Evolutionary conservation across 2,329 filamentous ascomycete genomes (phyloP).

Genomic region (Fusarium continuum): DNA sequence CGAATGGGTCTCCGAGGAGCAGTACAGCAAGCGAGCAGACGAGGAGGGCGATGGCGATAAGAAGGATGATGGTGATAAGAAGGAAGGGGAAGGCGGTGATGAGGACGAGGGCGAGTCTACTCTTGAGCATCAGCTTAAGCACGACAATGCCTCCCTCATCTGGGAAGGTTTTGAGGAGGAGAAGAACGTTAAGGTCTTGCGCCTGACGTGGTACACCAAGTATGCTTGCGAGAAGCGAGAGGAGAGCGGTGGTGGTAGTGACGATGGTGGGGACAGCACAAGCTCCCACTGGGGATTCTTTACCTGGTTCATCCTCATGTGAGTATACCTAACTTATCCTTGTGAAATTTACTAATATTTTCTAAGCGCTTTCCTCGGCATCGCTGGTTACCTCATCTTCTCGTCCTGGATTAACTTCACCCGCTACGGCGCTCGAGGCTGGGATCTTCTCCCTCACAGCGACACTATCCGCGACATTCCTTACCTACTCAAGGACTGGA

Average conservation of each 20-base stretch:
- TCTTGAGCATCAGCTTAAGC: constrained; percentile 62
- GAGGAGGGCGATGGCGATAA: constrained; percentile 41
- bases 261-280: constrained; percentile 55
- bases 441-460: constrained; percentile 92
- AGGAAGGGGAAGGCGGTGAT: constrained; percentile 50
- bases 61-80: constrained; percentile 49
- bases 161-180: constrained; percentile 77
- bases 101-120: constrained; percentile 52
- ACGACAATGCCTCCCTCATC: constrained; percentile 70
- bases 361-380: constrained; percentile 81
- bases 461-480: constrained; percentile 93
- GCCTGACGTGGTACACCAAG: constrained; percentile 86
- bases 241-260: constrained; percentile 52
- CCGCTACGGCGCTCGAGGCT: constrained; percentile 91
- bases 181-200: constrained; percentile 69
- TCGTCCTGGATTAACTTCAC: constrained; percentile 99
- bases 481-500: constrained; percentile 91
- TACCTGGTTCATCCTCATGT: constrained; percentile 96
- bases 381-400: constrained; percentile 93
- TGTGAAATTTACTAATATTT: constrained; percentile 34
- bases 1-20: constrained; percentile 66
- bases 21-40: constrained; percentile 55
- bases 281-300: constrained; percentile 88
- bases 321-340: constrained; percentile 51
- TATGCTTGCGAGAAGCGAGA: constrained; percentile 76